Evolutionary conservation across 257 asterid species (phyloP).

Genomic region (Scutellaria minor): DNA sequence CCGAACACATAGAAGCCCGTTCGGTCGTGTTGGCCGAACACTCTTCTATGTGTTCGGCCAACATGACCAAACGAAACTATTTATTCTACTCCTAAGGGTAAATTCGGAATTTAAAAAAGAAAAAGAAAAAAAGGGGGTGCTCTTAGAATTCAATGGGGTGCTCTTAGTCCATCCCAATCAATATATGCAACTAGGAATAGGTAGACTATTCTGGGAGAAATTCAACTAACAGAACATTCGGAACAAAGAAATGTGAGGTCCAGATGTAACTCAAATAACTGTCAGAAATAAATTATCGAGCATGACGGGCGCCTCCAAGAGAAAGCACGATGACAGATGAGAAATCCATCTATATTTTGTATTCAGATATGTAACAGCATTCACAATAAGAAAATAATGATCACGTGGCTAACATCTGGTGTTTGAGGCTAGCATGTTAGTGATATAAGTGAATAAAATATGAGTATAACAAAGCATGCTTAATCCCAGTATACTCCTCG

Average conservation of each 20-base stretch:
- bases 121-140: too few species aligned
- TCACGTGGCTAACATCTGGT: slow-evolving; percentile 50
- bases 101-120: too few species aligned
- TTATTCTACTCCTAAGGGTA: too few species aligned
- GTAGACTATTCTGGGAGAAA: too few species aligned
- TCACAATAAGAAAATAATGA: slow-evolving; percentile 37
- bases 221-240: not conserved
- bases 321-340: slow-evolving; percentile 42
- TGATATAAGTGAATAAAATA: not conserved
- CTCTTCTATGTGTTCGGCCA: too few species aligned
- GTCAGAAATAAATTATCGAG: slow-evolving; percentile 31
- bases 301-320: slow-evolving; percentile 57
- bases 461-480: not conserved
- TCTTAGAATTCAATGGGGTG: too few species aligned
- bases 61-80: too few species aligned
- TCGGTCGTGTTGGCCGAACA: too few species aligned
- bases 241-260: slow-evolving; percentile 35
- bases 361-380: slow-evolving; percentile 56
- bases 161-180: too few species aligned
- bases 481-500: not conserved
- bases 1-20: too few species aligned
- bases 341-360: slow-evolving; percentile 42
- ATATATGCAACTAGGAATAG: too few species aligned
- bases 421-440: not conserved
- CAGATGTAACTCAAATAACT: slow-evolving; percentile 54